Evolutionary conservation across 768 basidiomycete species (phyloP), one percentile per base, ranked within the genome.

Genomic region (Leucosporidium yakuticum): DNA sequence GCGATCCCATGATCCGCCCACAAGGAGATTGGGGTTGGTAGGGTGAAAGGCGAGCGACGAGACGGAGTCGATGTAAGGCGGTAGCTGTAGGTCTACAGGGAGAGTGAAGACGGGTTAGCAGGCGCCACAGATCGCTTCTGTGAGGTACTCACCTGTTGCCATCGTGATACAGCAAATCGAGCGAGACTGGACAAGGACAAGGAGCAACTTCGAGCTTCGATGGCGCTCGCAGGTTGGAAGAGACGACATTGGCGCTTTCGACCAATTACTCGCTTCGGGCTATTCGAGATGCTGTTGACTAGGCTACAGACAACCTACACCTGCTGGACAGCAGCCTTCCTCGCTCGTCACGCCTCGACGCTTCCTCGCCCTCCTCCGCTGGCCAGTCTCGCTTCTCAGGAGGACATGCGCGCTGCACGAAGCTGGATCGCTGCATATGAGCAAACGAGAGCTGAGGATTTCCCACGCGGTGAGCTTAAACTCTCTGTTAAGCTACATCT

Each of bases 1-100:
- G 29, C 89, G 85, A 79, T 98, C 95, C 95, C 95, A 98, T 68
- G 89, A 88, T 19, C 90, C 85, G 23, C 89, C 90, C 0, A 97
- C 80, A 1, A 98, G 80, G 25, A 88, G 86, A 63, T 88, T 83
- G 4, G 92, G 87, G 77, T 88, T 85, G 4, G 83, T 82, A 1
- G 91, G 89, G 27, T 91, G 90, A 79, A 89, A 97, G 39, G 84
- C 83, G 34, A 97, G 80, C 49, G 79, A 75, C 31, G 79, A 76
- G 72, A 79, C 76, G 21, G 69, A 65, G 49, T 73, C 72, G 34
- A 57, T 51, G 48, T 64, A 68, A 2, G 60, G 9, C 20, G 72
- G 69, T 21, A 73, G 39, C 36, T 69, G 65, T 6, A 68, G n/a
- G 25, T 73, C 72, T 68, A 65, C 39, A 44, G 39, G 34, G 39